phyloP scores from a whole-genome alignment of 495 filamentous ascomycete species.

The Thermothielavioides terrestris region DNA sequence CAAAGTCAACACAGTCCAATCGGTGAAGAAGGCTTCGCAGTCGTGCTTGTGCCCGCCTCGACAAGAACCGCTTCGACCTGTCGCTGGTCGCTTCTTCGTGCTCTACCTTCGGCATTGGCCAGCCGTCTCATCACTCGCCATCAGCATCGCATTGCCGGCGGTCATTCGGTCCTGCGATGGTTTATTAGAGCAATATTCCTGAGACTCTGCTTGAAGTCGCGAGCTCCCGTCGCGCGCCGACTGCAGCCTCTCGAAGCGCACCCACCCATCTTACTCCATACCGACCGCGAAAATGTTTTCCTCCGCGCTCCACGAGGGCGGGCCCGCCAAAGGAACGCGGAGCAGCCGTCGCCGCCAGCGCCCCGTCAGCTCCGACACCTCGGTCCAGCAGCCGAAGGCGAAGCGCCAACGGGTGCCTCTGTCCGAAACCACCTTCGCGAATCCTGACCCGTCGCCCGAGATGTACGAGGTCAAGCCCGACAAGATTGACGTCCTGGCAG shows the following conservation, averaged over 20 bases:
- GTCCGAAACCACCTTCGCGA: slow-evolving; percentile 44
- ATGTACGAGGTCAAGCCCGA: slow-evolving; percentile 41
- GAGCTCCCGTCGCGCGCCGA: slow-evolving; percentile 6
- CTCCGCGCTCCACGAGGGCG: slow-evolving; percentile 38
- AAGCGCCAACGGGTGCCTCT: slow-evolving; percentile 63
- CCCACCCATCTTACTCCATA: slow-evolving; percentile 5
- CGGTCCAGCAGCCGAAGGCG: slow-evolving; percentile 55
- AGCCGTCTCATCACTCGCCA: neutral
- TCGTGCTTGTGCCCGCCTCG: slow-evolving; percentile 16
- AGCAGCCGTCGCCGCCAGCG: slow-evolving; percentile 58
- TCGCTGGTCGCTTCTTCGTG: neutral
- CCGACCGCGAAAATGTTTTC: slow-evolving; percentile 51
- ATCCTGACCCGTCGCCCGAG: slow-evolving; percentile 37
- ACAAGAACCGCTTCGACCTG: slow-evolving; percentile 10
- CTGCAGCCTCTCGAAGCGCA: slow-evolving; percentile 2
- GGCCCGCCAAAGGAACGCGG: slow-evolving; percentile 45
- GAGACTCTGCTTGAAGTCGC: neutral
- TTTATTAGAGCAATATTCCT: neutral
- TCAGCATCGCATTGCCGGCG: neutral
- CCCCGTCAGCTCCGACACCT: slow-evolving; percentile 54
- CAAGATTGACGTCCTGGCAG: slow-evolving; percentile 31
- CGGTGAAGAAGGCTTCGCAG: slow-evolving; percentile 29
- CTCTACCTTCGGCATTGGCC: neutral
- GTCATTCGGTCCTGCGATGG: neutral
- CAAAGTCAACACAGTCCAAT: slow-evolving; percentile 36